Evolutionary conservation across 2,329 filamentous ascomycete genomes (phyloP).

Genomic region (Massarina eburnea): DNA sequence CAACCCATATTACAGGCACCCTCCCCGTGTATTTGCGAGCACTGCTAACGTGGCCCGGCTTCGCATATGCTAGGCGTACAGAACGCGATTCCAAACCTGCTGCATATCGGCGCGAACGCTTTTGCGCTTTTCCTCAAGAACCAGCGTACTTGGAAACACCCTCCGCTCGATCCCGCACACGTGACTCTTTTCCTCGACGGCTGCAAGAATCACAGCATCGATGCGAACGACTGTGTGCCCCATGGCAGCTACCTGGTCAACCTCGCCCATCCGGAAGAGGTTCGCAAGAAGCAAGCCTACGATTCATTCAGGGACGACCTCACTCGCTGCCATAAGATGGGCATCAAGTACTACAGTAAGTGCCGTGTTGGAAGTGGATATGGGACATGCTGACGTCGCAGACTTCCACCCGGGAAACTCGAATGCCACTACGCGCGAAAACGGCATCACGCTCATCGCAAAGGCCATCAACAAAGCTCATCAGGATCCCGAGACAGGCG

Average conservation of each 20-base stretch:
- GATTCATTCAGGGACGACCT: conserved; percentile 85
- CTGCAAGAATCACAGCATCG: conserved; percentile 71
- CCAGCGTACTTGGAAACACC: conserved; percentile 91
- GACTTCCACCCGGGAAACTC: conserved; percentile 94
- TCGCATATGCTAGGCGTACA: not conserved
- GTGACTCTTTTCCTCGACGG: conserved; percentile 68
- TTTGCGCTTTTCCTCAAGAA: conserved; percentile 96
- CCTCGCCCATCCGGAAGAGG: conserved; percentile 78
- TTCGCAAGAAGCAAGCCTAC: conserved; percentile 84
- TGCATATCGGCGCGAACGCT: conserved; percentile 68
- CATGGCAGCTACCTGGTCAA: conserved; percentile 98
- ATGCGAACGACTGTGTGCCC: conserved; percentile 74
- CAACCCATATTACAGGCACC: too few species aligned
- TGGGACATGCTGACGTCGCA: too few species aligned
- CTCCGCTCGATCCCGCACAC: conserved; percentile 69
- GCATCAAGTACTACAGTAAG: conserved; percentile 92
- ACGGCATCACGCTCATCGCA: conserved; percentile 78
- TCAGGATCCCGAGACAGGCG: conserved; percentile 62
- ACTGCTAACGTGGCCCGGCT: conserved; percentile 18
- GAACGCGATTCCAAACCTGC: conserved; percentile 21
- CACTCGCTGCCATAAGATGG: conserved; percentile 77
- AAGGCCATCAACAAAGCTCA: conserved; percentile 81
- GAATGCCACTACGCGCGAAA: conserved; percentile 63
- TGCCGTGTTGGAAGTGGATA: too few species aligned
- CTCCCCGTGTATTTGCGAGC: not conserved